Evolutionary conservation across 2,329 filamentous ascomycete genomes (phyloP).

Genomic region (Neoscytalidium dimidiatum): DNA sequence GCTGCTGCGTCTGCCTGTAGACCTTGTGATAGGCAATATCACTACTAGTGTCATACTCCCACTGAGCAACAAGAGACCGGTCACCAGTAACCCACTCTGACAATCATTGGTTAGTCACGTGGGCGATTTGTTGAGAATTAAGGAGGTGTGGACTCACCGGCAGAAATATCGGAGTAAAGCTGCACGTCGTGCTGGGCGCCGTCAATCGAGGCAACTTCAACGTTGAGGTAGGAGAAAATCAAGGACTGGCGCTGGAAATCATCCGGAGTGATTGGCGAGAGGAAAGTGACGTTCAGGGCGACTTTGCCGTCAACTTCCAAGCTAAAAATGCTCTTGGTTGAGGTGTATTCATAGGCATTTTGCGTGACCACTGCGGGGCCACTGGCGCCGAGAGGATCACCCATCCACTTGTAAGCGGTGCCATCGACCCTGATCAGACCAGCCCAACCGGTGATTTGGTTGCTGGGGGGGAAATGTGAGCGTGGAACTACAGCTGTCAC

Average conservation of each 20-base stretch:
- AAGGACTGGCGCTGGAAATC: conserved; percentile 70
- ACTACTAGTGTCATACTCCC: conserved; percentile 55
- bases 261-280: conserved; percentile 68
- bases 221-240: conserved; percentile 69
- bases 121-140: not conserved
- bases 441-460: conserved; percentile 63
- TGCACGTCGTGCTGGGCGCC: conserved; percentile 65
- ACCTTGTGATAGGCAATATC: conserved; percentile 62
- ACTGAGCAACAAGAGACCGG: conserved; percentile 56
- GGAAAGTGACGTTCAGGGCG: conserved; percentile 67
- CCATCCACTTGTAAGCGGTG: conserved; percentile 67
- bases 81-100: conserved; percentile 74
- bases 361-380: conserved; percentile 55
- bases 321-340: conserved; percentile 70
- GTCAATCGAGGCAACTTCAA: conserved; percentile 64
- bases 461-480: conserved; percentile 37
- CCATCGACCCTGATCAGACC: conserved; percentile 71
- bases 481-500: not conserved
- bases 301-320: conserved; percentile 65
- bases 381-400: conserved; percentile 44
- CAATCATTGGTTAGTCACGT: not conserved
- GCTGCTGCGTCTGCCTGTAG: conserved; percentile 48
- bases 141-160: conserved; percentile 51
- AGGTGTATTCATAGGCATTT: conserved; percentile 67
- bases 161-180: conserved; percentile 72